Base-by-base conservation (phyloP, 495 filamentous ascomycete genomes). In the Monascus purpureus region DNA sequence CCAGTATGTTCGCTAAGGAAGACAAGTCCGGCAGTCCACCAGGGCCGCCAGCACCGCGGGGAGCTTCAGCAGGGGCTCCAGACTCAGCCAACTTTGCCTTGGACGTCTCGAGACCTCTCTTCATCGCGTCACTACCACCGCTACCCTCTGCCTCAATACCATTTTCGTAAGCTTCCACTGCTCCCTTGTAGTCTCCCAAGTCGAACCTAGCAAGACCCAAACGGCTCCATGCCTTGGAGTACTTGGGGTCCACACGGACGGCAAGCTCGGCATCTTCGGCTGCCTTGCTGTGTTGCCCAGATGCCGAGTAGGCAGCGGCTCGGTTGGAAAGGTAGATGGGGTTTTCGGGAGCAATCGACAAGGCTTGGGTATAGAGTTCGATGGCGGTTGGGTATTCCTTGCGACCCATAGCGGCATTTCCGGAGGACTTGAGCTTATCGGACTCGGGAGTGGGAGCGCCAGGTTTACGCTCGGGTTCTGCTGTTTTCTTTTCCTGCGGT, bases 281-380 rank as follows among this genome's bases (percentile, higher is more conserved):
- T 11, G 90, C 90, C 40, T 75, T 69, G 32, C 78, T 73, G 56
- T 93, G 85, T 51, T 93, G 72, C n/a, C 70, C 62, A 15, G 72
- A 71, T 1, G 80, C 86, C 22, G 72, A 79, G 62, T 87, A 81
- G 0, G 90, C 90, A 12, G 90, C 90, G 4, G 90, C 92, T 29
- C 90, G 85, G 70, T 97, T 97, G 40, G 83, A 93, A 17, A 97
- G 81, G 65, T 88, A 97, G 56, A 97, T 87, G 18, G 90, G 81
- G 63, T 97, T 95, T 28, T 70, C 60, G 5, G 92, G 85, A 43
- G 81, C 54, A 22, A 95, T 59, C 24, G 68, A 65, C 19, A 97
- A 67, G 12, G 90, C 90, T 48, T 84, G 61, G 14, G 79, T 82
- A 67, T 97, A 97, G 34, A 75, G 52, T 37, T 81, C 73, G 55